phyloP scores from a whole-genome alignment of 129 eudicot species.

The Centella asiatica region DNA sequence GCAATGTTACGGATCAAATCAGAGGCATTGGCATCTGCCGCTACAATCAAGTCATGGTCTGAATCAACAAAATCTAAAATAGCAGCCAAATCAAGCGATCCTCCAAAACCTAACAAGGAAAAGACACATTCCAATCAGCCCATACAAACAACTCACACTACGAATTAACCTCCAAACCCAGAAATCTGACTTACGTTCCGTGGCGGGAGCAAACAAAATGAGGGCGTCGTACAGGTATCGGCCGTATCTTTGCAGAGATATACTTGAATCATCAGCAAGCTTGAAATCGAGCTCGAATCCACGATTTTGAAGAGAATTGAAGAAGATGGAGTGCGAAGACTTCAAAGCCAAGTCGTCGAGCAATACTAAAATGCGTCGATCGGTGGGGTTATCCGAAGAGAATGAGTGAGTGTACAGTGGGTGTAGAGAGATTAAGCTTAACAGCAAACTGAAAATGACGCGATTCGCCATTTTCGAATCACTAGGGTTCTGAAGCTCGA shows the following conservation, averaged over 20 bases:
- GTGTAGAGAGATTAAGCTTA: background rate
- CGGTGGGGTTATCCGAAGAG: slow-evolving; percentile 34
- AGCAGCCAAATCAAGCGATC: slow-evolving; percentile 34
- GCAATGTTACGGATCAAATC: slow-evolving; percentile 45
- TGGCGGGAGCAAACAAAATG: slow-evolving; percentile 37
- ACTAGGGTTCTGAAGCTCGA: too few relatives aligned
- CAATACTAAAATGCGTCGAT: slow-evolving; percentile 37
- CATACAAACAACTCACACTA: background rate
- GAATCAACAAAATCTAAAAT: slow-evolving; percentile 43
- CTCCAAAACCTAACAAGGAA: slow-evolving; percentile 36
- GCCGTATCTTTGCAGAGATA: slow-evolving; percentile 44
- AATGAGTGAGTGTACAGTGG: slow-evolving; percentile 13
- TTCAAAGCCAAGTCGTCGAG: slow-evolving; percentile 41
- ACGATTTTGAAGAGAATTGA: slow-evolving; percentile 35
- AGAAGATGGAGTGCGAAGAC: slow-evolving; percentile 45
- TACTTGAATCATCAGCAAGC: slow-evolving; percentile 45
- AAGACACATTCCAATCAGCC: background rate
- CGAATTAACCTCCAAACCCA: background rate
- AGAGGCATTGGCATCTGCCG: slow-evolving; percentile 44
- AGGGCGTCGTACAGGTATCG: slow-evolving; percentile 43
- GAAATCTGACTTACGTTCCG: slow-evolving; percentile 25
- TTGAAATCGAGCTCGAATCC: slow-evolving; percentile 41
- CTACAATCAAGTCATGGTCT: slow-evolving; percentile 45
- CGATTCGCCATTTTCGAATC: background rate
- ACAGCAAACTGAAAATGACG: background rate